Percentiles rank a stretch among this genome's conserved stretches.
phyloP scores from a whole-genome alignment of 2,329 filamentous ascomycete species.

The Diaporthe sp. region DNA sequence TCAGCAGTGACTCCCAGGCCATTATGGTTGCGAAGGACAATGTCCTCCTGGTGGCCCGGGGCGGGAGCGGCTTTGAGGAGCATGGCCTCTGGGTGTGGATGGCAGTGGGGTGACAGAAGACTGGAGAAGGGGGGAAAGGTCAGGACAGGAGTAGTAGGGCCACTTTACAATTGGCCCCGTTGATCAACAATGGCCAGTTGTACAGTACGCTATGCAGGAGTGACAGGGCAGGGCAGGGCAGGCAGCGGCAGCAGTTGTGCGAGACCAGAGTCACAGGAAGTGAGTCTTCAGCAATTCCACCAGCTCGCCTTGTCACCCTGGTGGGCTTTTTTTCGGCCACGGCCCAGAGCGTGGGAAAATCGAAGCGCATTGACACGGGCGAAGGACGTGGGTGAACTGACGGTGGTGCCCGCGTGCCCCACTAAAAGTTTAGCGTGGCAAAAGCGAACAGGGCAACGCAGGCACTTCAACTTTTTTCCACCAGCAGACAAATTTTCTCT shows the following conservation, averaged over 20 bases:
- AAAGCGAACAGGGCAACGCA: slow-evolving; percentile 30
- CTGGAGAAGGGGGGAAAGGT: slow-evolving; percentile 1
- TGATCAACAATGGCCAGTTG: slow-evolving; percentile 14
- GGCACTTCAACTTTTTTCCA: slow-evolving; percentile 39
- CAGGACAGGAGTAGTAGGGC: background rate
- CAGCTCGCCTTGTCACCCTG: background rate
- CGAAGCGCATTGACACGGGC: background rate
- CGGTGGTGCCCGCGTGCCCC: slow-evolving; percentile 29
- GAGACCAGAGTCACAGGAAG: background rate
- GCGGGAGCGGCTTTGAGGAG: slow-evolving; percentile 38
- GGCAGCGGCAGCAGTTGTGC: background rate
- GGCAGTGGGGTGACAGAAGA: slow-evolving; percentile 29
- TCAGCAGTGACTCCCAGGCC: slow-evolving; percentile 7
- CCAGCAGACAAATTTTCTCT: slow-evolving; percentile 39
- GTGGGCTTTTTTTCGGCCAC: background rate
- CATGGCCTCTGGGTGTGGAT: slow-evolving; percentile 28
- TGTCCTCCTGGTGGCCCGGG: slow-evolving; percentile 32
- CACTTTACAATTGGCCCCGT: slow-evolving; percentile 7
- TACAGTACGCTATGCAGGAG: slow-evolving; percentile 4
- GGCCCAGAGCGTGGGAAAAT: background rate
- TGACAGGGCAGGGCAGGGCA: background rate
- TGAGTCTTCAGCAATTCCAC: slow-evolving; percentile 6
- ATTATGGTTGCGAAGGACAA: slow-evolving; percentile 39
- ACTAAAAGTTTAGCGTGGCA: slow-evolving; percentile 33
- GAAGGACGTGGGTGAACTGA: slow-evolving; percentile 8